Evolutionary conservation across 2,329 filamentous ascomycete species (phyloP).

Genomic region (Ophiostoma angusticollis): DNA sequence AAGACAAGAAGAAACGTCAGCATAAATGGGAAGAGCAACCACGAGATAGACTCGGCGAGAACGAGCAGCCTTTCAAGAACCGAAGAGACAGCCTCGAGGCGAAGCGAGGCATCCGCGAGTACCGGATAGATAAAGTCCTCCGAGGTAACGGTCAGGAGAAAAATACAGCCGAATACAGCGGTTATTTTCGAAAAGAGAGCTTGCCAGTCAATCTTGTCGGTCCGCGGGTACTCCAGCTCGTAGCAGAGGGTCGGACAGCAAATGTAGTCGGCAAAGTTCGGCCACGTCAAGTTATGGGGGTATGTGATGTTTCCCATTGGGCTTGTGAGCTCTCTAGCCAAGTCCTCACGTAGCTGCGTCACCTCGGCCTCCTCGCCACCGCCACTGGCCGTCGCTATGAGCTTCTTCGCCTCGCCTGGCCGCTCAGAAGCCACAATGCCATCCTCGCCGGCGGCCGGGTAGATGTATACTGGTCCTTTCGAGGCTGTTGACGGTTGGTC

Average conservation of each 20-base stretch:
- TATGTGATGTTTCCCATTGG: slow-evolving; percentile 84
- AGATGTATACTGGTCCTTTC: slow-evolving; percentile 60
- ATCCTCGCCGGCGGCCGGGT: slow-evolving; percentile 48
- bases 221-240: slow-evolving; percentile 90
- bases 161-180: slow-evolving; percentile 92
- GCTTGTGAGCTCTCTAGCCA: slow-evolving; percentile 83
- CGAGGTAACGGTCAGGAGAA: slow-evolving; percentile 77
- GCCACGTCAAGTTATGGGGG: slow-evolving; percentile 70
- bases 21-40: slow-evolving; percentile 95
- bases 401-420: slow-evolving; percentile 17
- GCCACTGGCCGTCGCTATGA: neutral
- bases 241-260: slow-evolving; percentile 95
- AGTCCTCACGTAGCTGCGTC: slow-evolving; percentile 63
- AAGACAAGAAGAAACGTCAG: slow-evolving; percentile 90
- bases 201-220: slow-evolving; percentile 58
- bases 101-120: slow-evolving; percentile 53
- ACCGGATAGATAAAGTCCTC: slow-evolving; percentile 95
- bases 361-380: slow-evolving; percentile 35
- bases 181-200: slow-evolving; percentile 74
- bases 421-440: slow-evolving; percentile 24
- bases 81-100: slow-evolving; percentile 33
- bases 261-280: slow-evolving; percentile 76
- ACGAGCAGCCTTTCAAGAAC: slow-evolving; percentile 60
- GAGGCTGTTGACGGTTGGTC: slow-evolving; percentile 63
- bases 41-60: slow-evolving; percentile 77